Conservation (phyloP, 2,329 filamentous ascomycete genomes). For the Penicillium hordei region DNA sequence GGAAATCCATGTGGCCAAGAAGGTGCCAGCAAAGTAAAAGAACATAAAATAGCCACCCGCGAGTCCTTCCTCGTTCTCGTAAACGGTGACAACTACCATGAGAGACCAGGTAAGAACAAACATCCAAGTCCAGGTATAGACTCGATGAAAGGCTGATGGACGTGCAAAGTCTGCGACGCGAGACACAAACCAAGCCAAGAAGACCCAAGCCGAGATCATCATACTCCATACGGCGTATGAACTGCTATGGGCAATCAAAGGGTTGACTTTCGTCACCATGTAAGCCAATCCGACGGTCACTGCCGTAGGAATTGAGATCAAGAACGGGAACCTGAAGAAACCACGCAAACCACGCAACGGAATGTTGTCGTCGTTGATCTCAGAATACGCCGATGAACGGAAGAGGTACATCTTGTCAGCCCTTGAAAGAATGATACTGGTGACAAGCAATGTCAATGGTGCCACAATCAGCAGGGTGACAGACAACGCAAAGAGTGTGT, state of each 20-base stretch:
- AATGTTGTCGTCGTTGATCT: slow-evolving; percentile 61
- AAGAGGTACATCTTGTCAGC: slow-evolving; percentile 89
- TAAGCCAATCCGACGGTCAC: slow-evolving; percentile 72
- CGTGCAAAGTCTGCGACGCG: slow-evolving; percentile 74
- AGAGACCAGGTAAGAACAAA: slow-evolving; percentile 72
- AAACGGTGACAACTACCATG: slow-evolving; percentile 70
- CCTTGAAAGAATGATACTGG: slow-evolving; percentile 68
- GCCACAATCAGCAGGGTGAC: slow-evolving; percentile 78
- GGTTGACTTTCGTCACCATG: slow-evolving; percentile 78
- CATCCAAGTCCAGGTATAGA: slow-evolving; percentile 81
- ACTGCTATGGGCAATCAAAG: slow-evolving; percentile 86
- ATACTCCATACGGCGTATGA: slow-evolving; percentile 86
- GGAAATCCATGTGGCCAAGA: slow-evolving; percentile 70
- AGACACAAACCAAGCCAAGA: slow-evolving; percentile 78
- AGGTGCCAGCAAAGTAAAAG: slow-evolving; percentile 74
- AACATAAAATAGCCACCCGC: slow-evolving; percentile 77
- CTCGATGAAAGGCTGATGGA: slow-evolving; percentile 81
- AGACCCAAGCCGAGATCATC: slow-evolving; percentile 78
- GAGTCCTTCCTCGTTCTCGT: slow-evolving; percentile 71
- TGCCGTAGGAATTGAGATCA: slow-evolving; percentile 66
- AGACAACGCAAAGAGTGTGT: slow-evolving; percentile 84
- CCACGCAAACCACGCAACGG: slow-evolving; percentile 74
- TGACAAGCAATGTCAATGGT: slow-evolving; percentile 68
- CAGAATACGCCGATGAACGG: slow-evolving; percentile 62
- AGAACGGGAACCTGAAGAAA: slow-evolving; percentile 78